Evolutionary conservation across 106 monocot species (phyloP), one percentile per base, ranked within the genome.

Genomic region (Alisma plantagoaquatica): DNA sequence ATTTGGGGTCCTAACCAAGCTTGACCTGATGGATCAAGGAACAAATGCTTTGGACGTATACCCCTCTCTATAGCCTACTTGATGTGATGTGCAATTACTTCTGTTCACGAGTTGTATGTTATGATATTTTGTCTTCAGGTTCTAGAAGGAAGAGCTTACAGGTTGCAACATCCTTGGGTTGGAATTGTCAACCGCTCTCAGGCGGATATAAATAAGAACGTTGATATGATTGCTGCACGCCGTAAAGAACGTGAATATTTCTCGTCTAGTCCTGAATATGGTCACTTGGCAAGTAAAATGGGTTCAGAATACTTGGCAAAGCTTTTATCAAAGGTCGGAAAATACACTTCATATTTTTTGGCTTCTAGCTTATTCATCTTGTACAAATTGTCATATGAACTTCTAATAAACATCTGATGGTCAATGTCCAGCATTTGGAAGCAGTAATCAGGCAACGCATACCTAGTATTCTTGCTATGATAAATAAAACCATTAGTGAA

Each of bases 21-120:
- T 96, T 68, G 96, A 96, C 82, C 56, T 96, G 50, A 96, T 96
- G 96, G 96, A 96, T 70, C 64, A 89, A 78, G 96, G 96, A 52
- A 96, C 96, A 62, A 96, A 96, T 74, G 96, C 96, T 68, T 66
- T 82, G 33, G 96, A 96, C 76, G 96, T 96, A 82, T 32, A 78
- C 38, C 49, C 21, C 32, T 43, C 11, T 38, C 29, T 29, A 26
- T 17, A 23, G 15, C 10, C 30, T 15, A 29, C 4, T 28, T 52
- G 27, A 29, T 0, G 8, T 48, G 3, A 29, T 14, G 17, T 29
- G 28, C 27, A 5, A 8, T 27, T 52, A 2, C 19, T 17, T 43
- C 24, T n/a, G n/a, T n/a, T n/a, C n/a, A n/a, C n/a, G n/a, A n/a
- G n/a, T n/a, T n/a, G n/a, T n/a, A n/a, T n/a, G n/a, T n/a, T n/a